Base-by-base conservation (phyloP, 345 rosid genomes). In the Toxicodendron radicans region DNA sequence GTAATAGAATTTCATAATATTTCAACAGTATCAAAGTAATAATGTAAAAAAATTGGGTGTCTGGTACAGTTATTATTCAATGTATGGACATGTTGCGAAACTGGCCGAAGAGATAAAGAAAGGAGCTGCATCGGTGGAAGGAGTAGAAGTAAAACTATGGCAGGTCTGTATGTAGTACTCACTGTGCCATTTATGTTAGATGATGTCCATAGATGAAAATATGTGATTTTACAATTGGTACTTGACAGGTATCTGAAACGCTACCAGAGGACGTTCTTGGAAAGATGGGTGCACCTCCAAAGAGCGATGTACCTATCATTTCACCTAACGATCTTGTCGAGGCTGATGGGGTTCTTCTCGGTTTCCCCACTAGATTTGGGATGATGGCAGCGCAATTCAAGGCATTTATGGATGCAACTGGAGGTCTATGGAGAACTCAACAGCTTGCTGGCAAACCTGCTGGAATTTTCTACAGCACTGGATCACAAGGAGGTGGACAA, bases 301-400 rank as follows among this genome's bases (percentile, higher is more conserved):
- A 88, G 87, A 80, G 75, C 41, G 91, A 88, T 16, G 85, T 74
- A 23, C 91, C 92, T 5, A 64, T 76, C 78, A 87, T 88, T 46
- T 82, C 90, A 0, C 83, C 95, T 0, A 23, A 64, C 54, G 91
- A 90, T 59, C 95, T 90, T 23, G 7, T 78, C 0, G 88, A 88
- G 78, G 95, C 91, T 46, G 92, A 90, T 58, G 95, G 92, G 2
- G 2, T 88, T 38, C 80, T 90, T 54, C 78, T 88, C 5, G 95
- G 95, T 8, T 90, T 90, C 83, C 95, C 95, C 21, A 90, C 95
- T 57, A 76, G 95, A 79, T 90, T 76, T 24, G 92, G 92, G 41
- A 90, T 90, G 95, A 90, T 90, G 95, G 82, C 91, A 24, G 88
- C 95, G 2, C 92, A 90, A 52, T 90, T 88, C 67, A 90, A 90